These are phyloP conservation scores for Trichoderma reesei DNA, from an alignment of 495 filamentous ascomycete genomes.

Conservation along the genomic window DNA sequence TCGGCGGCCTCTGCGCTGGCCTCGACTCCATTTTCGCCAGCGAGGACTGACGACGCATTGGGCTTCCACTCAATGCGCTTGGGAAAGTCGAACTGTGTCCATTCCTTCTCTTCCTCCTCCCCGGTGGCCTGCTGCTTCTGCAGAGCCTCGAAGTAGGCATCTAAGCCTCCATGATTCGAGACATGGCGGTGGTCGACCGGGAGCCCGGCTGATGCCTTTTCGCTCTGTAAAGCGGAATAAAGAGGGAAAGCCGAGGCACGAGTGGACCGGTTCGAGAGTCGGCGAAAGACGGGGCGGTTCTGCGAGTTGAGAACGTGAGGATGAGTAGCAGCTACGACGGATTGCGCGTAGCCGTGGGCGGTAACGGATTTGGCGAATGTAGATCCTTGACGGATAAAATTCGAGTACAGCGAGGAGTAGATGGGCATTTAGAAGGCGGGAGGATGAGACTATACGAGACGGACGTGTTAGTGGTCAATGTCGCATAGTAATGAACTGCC, in stretches of 20 bases:
- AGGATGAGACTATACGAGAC: constrained; percentile 24
- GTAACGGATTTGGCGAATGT: constrained; percentile 82
- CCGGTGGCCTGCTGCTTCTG: constrained; percentile 62
- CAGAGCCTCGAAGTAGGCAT: constrained; percentile 83
- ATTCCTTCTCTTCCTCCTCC: constrained; percentile 54
- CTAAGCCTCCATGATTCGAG: constrained; percentile 46
- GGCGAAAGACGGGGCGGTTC: constrained; percentile 46
- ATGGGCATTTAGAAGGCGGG: constrained; percentile 53
- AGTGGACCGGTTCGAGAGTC: constrained; percentile 39
- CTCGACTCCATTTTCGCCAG: constrained; percentile 24
- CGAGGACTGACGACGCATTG: constrained; percentile 34
- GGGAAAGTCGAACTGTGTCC: constrained; percentile 82
- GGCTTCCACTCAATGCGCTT: constrained; percentile 83
- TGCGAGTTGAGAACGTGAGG: constrained; percentile 67
- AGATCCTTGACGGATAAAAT: constrained; percentile 85
- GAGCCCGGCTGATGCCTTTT: constrained; percentile 19
- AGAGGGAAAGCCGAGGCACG: constrained; percentile 53
- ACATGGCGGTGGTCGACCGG: constrained; percentile 34
- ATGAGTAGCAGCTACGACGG: constrained; percentile 90
- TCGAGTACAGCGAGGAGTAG: constrained; percentile 53
- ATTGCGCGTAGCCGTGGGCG: constrained; percentile 86
- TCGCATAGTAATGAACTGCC: neutral
- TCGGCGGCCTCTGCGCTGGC: constrained; percentile 19
- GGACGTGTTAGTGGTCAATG: constrained; percentile 6
- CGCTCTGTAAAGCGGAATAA: constrained; percentile 64